phyloP scores from a whole-genome alignment of 345 rosid species.

The Gossypium mustelinum region DNA sequence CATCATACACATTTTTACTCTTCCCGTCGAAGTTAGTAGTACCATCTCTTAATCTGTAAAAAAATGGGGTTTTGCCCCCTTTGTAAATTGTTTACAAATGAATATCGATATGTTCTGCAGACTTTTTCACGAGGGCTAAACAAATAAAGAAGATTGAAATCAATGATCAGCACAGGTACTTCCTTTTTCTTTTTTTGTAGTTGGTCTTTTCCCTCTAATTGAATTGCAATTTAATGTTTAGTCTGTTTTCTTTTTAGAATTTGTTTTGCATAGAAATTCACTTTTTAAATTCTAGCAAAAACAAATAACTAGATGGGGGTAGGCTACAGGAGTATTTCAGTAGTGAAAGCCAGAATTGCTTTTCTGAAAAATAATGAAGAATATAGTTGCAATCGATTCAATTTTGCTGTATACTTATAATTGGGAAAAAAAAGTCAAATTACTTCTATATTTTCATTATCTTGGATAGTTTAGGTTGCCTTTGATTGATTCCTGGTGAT shows the following conservation, averaged over 20 bases:
- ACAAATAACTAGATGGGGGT: not conserved
- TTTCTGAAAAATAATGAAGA: not conserved
- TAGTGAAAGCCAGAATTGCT: not conserved
- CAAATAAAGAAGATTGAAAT: slow-evolving; percentile 61
- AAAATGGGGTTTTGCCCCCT: not conserved
- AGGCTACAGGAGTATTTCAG: not conserved
- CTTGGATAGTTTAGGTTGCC: not conserved
- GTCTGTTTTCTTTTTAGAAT: not conserved
- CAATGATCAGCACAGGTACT: slow-evolving; percentile 74
- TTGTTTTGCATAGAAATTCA: not conserved
- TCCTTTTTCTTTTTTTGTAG: not conserved
- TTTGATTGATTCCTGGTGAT: not conserved
- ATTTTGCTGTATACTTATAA: not conserved
- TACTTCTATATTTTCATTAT: not conserved
- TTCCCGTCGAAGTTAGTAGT: slow-evolving; percentile 41
- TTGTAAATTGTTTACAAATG: not conserved
- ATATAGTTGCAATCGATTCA: too few relatives aligned
- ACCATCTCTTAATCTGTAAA: slow-evolving; percentile 6
- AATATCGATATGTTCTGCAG: slow-evolving; percentile 26
- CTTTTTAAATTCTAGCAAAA: not conserved
- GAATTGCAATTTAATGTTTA: not conserved
- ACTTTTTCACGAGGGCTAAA: slow-evolving; percentile 69
- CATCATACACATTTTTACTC: slow-evolving; percentile 17
- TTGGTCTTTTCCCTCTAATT: not conserved
- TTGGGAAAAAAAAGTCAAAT: not conserved